These are phyloP conservation scores for Phytopythium cucurbitacearum DNA, from an alignment of 352 stramenopile genomes.

Conservation along the genomic window DNA sequence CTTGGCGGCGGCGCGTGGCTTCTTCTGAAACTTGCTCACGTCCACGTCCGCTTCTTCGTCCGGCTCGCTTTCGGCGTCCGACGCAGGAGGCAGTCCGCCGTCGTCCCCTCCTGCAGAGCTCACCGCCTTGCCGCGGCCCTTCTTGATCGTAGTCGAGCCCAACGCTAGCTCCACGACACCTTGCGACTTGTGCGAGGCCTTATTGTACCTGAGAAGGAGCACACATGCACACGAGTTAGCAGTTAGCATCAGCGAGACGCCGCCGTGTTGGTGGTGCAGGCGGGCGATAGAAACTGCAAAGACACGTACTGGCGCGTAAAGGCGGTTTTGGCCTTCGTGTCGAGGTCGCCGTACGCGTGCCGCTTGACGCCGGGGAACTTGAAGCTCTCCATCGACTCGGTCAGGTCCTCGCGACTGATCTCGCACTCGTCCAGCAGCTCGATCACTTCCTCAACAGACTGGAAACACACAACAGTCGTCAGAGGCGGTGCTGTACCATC, in stretches of 20 bases:
- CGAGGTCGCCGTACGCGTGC: conserved; percentile 71
- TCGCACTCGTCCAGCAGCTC: conserved; percentile 96
- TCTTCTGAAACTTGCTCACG: conserved; percentile 84
- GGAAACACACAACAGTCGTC: neutral
- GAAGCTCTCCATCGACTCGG: conserved; percentile 95
- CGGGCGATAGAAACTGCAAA: neutral
- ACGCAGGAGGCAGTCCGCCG: conserved; percentile 41
- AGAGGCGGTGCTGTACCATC: conserved; percentile 2
- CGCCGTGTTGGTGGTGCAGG: neutral
- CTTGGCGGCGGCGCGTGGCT: conserved; percentile 30
- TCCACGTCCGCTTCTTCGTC: conserved; percentile 63
- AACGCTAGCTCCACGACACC: conserved; percentile 88
- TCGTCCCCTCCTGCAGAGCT: conserved; percentile 32
- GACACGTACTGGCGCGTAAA: conserved; percentile 88
- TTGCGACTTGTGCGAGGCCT: conserved; percentile 91
- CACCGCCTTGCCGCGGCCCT: conserved; percentile 51
- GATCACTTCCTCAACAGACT: conserved; percentile 90
- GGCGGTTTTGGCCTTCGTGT: conserved; percentile 88
- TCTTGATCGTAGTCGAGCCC: conserved; percentile 66
- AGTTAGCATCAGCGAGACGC: conserved; percentile 1
- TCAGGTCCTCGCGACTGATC: conserved; percentile 95
- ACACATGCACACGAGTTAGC: conserved; percentile 1
- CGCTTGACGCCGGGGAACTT: conserved; percentile 75
- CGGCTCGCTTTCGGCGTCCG: conserved; percentile 67
- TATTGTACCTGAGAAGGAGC: conserved; percentile 81